These are phyloP conservation scores for Leishmania martiniquensis DNA, from an alignment of 208 protist genomes.

Conservation along the genomic window DNA sequence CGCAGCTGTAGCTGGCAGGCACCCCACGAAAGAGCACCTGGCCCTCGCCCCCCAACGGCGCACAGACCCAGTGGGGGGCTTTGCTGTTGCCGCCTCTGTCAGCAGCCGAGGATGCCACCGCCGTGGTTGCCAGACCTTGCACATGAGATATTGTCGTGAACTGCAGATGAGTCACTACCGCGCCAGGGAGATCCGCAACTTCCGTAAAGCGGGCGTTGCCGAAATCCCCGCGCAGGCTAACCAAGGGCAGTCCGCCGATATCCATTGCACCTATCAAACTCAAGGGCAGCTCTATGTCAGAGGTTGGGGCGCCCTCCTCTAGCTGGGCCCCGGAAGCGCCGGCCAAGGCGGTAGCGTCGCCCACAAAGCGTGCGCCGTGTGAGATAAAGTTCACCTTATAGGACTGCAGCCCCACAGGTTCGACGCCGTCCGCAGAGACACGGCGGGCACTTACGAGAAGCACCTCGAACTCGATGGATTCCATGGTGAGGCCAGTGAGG, in stretches of 20 bases:
- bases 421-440: neutral
- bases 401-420: neutral
- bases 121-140: neutral
- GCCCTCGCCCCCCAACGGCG: slow-evolving; percentile 18
- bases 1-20: slow-evolving; percentile 6
- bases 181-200: slow-evolving; percentile 16
- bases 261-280: slow-evolving; percentile 24
- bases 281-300: slow-evolving; percentile 15
- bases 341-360: neutral
- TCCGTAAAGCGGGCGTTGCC: slow-evolving; percentile 14
- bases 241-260: slow-evolving; percentile 19
- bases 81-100: neutral
- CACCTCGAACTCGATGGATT: slow-evolving; percentile 75
- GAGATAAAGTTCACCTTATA: slow-evolving; percentile 26
- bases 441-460: slow-evolving; percentile 6
- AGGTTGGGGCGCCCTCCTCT: neutral
- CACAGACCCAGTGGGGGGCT: slow-evolving; percentile 10
- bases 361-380: slow-evolving; percentile 30
- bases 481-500: slow-evolving; percentile 46
- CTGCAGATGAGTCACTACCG: slow-evolving; percentile 19
- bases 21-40: slow-evolving; percentile 20
- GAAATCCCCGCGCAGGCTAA: slow-evolving; percentile 22
- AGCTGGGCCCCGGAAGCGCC: neutral
- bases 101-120: neutral
- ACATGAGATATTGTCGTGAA: slow-evolving; percentile 27